Percentiles rank a stretch among this genome's conserved stretches.
phyloP scores from a whole-genome alignment of 1,284 basidiomycete genomes.

The Fomitiporia mediterranea region DNA sequence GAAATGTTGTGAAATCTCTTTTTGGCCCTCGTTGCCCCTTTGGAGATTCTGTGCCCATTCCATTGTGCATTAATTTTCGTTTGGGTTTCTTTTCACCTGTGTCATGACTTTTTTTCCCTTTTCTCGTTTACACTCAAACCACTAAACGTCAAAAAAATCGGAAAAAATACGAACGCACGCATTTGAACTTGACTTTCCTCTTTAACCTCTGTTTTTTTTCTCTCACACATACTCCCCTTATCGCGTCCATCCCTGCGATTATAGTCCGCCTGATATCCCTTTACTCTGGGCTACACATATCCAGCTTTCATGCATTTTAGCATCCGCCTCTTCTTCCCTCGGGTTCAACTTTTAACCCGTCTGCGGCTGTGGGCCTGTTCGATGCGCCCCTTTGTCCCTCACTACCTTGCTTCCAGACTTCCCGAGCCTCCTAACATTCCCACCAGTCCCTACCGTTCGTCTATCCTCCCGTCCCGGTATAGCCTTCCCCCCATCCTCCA shows the following conservation, averaged over 20 bases:
- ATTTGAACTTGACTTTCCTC: not conserved
- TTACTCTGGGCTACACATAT: not conserved
- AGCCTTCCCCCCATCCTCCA: not conserved
- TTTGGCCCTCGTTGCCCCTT: not conserved
- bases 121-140: not conserved
- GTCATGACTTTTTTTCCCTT: conserved; percentile 8
- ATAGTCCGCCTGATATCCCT: conserved; percentile 4
- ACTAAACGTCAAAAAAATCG: conserved; percentile 19
- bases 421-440: not conserved
- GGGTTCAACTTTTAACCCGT: too few species aligned
- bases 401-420: not conserved
- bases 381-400: not conserved
- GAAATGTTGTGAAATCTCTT: conserved; percentile 1
- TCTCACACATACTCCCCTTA: not conserved
- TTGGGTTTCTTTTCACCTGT: conserved; percentile 5
- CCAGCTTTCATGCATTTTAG: not conserved
- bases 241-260: conserved; percentile 6
- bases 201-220: not conserved
- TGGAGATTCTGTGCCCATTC: not conserved
- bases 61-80: conserved; percentile 12
- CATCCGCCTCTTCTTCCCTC: too few species aligned
- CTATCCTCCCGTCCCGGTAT: not conserved
- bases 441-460: not conserved
- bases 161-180: conserved; percentile 14
- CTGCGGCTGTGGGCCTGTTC: too few species aligned